A percentile compares a stretch with the other conserved stretches of the same genome.
phyloP scores from a whole-genome alignment of 1,284 basidiomycete species.

The Ceratobasidium sp. region DNA sequence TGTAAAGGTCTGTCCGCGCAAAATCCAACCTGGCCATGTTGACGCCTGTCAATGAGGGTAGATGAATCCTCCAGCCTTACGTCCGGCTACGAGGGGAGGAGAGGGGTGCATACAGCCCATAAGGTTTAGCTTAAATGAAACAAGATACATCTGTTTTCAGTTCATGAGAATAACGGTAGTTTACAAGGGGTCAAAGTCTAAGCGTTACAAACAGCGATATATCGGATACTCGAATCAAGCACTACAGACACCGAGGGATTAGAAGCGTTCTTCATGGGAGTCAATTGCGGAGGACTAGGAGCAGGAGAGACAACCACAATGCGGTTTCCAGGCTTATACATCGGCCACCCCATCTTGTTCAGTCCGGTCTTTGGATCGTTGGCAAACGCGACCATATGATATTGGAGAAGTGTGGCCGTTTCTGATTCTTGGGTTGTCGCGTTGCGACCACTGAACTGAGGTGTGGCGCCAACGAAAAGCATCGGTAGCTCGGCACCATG shows the following conservation, averaged over 20 bases:
- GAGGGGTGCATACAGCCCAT: too few species aligned
- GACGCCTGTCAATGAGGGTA: too few species aligned
- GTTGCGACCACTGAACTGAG: conserved; percentile 13
- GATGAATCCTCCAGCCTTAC: too few species aligned
- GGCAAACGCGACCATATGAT: conserved; percentile 17
- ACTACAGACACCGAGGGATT: background rate
- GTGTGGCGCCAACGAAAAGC: conserved; percentile 9
- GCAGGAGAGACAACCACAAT: conserved; percentile 6
- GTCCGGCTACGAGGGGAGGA: too few species aligned
- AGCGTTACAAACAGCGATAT: background rate
- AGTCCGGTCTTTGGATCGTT: background rate
- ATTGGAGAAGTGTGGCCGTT: background rate
- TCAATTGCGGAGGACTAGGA: background rate
- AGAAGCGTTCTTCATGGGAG: background rate
- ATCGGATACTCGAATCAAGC: conserved; percentile 17
- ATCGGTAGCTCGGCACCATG: conserved; percentile 1
- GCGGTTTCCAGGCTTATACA: conserved; percentile 31
- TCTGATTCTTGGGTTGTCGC: background rate
- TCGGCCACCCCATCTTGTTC: conserved; percentile 8
- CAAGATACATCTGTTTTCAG: background rate
- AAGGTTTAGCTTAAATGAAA: background rate
- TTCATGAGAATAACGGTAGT: background rate
- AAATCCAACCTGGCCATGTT: too few species aligned
- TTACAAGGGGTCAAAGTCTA: background rate
- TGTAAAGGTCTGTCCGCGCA: too few species aligned